phyloP scores from a whole-genome alignment of 2,329 filamentous ascomycete species.

The Capronia americana region DNA sequence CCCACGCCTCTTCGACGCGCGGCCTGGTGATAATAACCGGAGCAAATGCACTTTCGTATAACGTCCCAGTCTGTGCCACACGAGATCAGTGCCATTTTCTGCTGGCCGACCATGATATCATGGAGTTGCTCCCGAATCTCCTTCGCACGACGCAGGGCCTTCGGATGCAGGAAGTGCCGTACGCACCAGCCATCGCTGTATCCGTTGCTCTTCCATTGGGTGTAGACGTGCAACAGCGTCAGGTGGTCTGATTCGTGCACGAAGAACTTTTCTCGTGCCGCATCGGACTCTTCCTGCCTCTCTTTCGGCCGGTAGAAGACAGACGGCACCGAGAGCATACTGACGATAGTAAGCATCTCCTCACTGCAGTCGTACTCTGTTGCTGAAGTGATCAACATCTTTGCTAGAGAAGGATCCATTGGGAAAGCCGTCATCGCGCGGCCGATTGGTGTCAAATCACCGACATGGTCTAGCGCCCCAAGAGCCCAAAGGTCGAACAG shows the following conservation, averaged over 20 bases:
- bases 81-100: constrained; percentile 84
- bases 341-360: constrained; percentile 97
- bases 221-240: constrained; percentile 93
- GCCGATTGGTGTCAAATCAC: constrained; percentile 85
- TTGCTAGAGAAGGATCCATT: constrained; percentile 95
- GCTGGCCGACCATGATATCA: constrained; percentile 86
- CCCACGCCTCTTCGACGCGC: constrained; percentile 95
- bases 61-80: constrained; percentile 98
- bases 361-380: constrained; percentile 91
- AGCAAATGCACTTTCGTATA: constrained; percentile 94
- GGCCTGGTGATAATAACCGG: constrained; percentile 97
- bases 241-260: constrained; percentile 97
- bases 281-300: constrained; percentile 93
- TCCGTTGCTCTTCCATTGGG: constrained; percentile 91
- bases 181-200: constrained; percentile 90
- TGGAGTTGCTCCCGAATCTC: constrained; percentile 92
- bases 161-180: constrained; percentile 93
- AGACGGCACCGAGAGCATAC: constrained; percentile 94
- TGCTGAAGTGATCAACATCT: constrained; percentile 89
- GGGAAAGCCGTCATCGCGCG: constrained; percentile 96
- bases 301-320: constrained; percentile 98
- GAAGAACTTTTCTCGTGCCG: constrained; percentile 96
- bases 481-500: constrained; percentile 97
- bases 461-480: constrained; percentile 90
- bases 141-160: constrained; percentile 86